Conservation (phyloP, 305 asterid genomes). For the Rubia peregrina region DNA sequence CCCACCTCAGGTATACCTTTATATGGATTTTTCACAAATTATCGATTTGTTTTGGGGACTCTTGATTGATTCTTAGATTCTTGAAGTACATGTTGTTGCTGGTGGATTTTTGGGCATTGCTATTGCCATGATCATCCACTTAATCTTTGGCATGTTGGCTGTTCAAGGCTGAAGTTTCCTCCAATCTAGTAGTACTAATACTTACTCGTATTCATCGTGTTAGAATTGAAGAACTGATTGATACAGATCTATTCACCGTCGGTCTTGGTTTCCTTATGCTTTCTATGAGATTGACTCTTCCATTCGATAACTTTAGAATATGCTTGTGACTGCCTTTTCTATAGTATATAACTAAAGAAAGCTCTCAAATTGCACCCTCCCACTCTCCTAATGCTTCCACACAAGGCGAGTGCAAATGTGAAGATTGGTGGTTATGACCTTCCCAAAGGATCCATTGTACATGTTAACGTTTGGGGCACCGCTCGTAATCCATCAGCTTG, state of each 20-base stretch:
- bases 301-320: too few relatives aligned
- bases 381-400: constrained; percentile 56
- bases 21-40: constrained; percentile 7
- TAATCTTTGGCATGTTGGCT: constrained; percentile 32
- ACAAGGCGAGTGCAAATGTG: constrained; percentile 40
- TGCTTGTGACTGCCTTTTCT: constrained; percentile 42
- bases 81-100: constrained; percentile 57
- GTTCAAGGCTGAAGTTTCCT: constrained; percentile 20
- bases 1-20: constrained; percentile 67
- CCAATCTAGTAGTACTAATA: not conserved
- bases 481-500: constrained; percentile 47
- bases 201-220: not conserved
- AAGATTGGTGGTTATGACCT: constrained; percentile 53
- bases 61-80: not conserved
- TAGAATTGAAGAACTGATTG: not conserved
- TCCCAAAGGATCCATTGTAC: constrained; percentile 52
- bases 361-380: constrained; percentile 61
- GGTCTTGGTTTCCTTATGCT: too few relatives aligned
- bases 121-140: constrained; percentile 39
- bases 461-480: constrained; percentile 58
- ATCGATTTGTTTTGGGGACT: not conserved
- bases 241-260: not conserved
- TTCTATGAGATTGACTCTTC: too few relatives aligned
- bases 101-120: constrained; percentile 58
- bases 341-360: constrained; percentile 43